Evolutionary conservation across 352 stramenopile species (phyloP).

Genomic region (Phytopythium cucurbitacearum): DNA sequence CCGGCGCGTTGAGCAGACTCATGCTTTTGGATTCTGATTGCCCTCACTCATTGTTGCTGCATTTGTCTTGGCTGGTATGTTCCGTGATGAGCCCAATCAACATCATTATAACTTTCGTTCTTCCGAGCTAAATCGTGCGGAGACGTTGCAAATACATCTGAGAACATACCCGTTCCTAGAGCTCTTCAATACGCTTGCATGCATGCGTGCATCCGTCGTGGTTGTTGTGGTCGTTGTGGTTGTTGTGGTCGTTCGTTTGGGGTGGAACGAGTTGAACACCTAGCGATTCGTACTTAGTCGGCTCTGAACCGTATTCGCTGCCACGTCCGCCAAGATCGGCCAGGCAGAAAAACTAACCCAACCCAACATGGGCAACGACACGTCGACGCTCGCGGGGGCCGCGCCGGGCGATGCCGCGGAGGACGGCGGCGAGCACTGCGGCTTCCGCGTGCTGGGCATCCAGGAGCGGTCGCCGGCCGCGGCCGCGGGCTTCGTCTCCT

Average conservation of each 20-base stretch:
- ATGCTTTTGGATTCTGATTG: slow-evolving; percentile 72
- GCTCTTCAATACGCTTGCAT: not conserved
- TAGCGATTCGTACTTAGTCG: slow-evolving; percentile 10
- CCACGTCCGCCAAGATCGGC: too few species aligned
- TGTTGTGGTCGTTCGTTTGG: not conserved
- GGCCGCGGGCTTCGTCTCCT: slow-evolving; percentile 92
- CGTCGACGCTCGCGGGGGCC: slow-evolving; percentile 22
- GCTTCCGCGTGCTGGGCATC: slow-evolving; percentile 96
- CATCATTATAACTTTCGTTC: slow-evolving; percentile 88
- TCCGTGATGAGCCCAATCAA: slow-evolving; percentile 71
- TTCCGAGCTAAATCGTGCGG: slow-evolving; percentile 71
- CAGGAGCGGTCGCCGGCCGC: slow-evolving; percentile 93
- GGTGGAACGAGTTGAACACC: too few species aligned
- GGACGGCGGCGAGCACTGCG: slow-evolving; percentile 63
- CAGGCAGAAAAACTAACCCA: not conserved
- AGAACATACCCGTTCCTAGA: slow-evolving; percentile 28
- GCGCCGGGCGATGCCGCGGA: slow-evolving; percentile 13
- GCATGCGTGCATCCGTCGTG: not conserved
- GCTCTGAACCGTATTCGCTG: not conserved
- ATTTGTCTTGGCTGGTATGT: slow-evolving; percentile 14
- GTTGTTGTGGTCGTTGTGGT: not conserved
- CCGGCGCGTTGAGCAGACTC: slow-evolving; percentile 72
- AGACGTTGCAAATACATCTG: slow-evolving; percentile 40
- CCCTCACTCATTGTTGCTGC: slow-evolving; percentile 1
- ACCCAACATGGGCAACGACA: slow-evolving; percentile 45